Conservation (phyloP, 345 rosid species). For the Kernera saxatilis region DNA sequence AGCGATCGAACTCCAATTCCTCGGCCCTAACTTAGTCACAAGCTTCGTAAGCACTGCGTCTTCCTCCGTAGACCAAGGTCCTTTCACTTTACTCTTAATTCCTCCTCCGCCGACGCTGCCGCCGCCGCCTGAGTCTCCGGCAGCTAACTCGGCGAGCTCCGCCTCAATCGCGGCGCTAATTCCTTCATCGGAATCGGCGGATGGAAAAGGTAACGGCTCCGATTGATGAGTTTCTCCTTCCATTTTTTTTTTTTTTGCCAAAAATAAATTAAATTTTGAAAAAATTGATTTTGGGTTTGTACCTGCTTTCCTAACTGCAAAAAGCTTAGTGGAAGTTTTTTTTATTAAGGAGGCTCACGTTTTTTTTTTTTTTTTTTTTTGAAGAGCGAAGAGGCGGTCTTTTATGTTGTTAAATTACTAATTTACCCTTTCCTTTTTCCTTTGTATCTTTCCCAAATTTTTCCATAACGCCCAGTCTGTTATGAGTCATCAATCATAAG, state of each 20-base stretch:
- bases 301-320: slow-evolving; percentile 61
- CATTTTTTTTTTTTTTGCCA: neutral
- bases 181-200: slow-evolving; percentile 26
- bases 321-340: slow-evolving; percentile 24
- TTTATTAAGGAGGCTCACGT: slow-evolving; percentile 1
- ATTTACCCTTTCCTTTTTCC: slow-evolving; percentile 15
- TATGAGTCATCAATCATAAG: slow-evolving; percentile 1
- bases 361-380: slow-evolving; percentile 13
- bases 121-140: slow-evolving; percentile 31
- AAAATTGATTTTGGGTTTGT: neutral
- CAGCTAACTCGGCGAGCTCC: slow-evolving; percentile 26
- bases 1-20: slow-evolving; percentile 86
- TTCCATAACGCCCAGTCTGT: slow-evolving; percentile 15
- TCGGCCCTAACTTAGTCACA: slow-evolving; percentile 60
- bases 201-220: slow-evolving; percentile 25
- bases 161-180: slow-evolving; percentile 27
- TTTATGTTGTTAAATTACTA: slow-evolving; percentile 16
- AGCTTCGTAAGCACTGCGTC: slow-evolving; percentile 55
- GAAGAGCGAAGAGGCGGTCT: neutral
- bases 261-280: neutral
- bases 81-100: slow-evolving; percentile 51
- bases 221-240: slow-evolving; percentile 21
- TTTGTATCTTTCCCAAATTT: neutral
- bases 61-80: slow-evolving; percentile 86
- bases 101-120: neutral